phyloP scores from a whole-genome alignment of 2,329 filamentous ascomycete species.

The Sphaceloma murrayae region DNA sequence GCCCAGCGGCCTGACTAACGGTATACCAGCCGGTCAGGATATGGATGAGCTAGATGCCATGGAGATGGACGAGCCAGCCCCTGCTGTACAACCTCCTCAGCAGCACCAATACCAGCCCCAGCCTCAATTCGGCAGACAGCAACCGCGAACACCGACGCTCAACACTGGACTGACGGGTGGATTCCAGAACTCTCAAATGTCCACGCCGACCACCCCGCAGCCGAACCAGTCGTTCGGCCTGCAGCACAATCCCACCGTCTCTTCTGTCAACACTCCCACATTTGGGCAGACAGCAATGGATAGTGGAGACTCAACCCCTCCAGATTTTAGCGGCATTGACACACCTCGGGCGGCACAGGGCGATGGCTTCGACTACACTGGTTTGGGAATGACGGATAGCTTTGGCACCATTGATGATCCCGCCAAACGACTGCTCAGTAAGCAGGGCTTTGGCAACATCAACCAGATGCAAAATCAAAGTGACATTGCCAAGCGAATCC shows the following conservation, averaged over 20 bases:
- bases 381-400: constrained; percentile 52
- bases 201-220: constrained; percentile 77
- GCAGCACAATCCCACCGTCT: constrained; percentile 90
- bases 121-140: constrained; percentile 46
- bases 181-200: constrained; percentile 61
- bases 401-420: constrained; percentile 70
- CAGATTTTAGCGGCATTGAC: constrained; percentile 30
- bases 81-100: constrained; percentile 34
- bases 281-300: constrained; percentile 69
- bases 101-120: constrained; percentile 38
- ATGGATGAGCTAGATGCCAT: constrained; percentile 68
- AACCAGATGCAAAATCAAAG: constrained; percentile 68
- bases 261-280: constrained; percentile 91
- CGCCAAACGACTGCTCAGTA: constrained; percentile 82
- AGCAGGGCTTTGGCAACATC: constrained; percentile 44
- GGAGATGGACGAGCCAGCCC: constrained; percentile 81
- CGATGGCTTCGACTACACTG: constrained; percentile 30
- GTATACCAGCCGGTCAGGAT: constrained; percentile 17
- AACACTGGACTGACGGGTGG: constrained; percentile 71
- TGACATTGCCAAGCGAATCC: constrained; percentile 58
- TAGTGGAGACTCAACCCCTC: constrained; percentile 31
- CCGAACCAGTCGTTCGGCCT: constrained; percentile 58
- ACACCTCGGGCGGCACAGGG: constrained; percentile 30
- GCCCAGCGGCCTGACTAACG: constrained; percentile 18
- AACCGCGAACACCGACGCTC: constrained; percentile 55